Evolutionary conservation across 2,329 filamentous ascomycete genomes (phyloP), one percentile per base, ranked within the genome.

Genomic region (Lecanicillium sp.): DNA sequence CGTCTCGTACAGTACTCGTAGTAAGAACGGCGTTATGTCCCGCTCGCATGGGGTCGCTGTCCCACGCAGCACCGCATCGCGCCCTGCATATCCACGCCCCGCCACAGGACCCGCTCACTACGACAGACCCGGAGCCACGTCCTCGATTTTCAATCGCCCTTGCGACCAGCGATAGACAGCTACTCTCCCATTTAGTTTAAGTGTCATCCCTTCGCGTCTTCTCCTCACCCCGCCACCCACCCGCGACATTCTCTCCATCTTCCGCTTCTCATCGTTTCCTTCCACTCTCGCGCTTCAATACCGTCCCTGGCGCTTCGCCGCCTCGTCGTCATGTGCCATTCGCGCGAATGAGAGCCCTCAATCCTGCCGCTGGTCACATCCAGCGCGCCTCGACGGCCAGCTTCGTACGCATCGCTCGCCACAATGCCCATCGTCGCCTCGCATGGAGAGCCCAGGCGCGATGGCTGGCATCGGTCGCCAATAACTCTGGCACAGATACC

Each of bases 331-430:
- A 38, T 38, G 18, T 44, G 39, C 44, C 36, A 37, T 39, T 36
- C 31, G 38, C 40, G 44, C 33, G 29, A 34, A 45, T 45, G 47
- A 58, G 48, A 52, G 45, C 44, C 15, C 53, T 62, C 33, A 40
- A 45, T 43, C 46, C 51, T 40, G 47, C 48, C 39, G 50, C 52
- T 53, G 56, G 62, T 45, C 62, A 54, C 43, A 45, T 67, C 47
- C 56, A 58, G 54, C 62, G 60, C 54, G 59, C 59, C 46, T 53
- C 64, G 38, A 60, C 61, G 32, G 59, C 66, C 46, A 62, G 62
- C 59, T 71, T 75, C 56, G 58, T 71, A 47, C 70, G 67, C 45
- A 60, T 75, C 44, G 72, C 63, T 56, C 73, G 57, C 50, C 65
- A 68, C 48, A 63, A 64, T 38, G 62, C 67, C 38, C 63, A 62